Evolutionary conservation across 176 grass and related monocot species (phyloP).

Genomic region (Oryza officinalis): DNA sequence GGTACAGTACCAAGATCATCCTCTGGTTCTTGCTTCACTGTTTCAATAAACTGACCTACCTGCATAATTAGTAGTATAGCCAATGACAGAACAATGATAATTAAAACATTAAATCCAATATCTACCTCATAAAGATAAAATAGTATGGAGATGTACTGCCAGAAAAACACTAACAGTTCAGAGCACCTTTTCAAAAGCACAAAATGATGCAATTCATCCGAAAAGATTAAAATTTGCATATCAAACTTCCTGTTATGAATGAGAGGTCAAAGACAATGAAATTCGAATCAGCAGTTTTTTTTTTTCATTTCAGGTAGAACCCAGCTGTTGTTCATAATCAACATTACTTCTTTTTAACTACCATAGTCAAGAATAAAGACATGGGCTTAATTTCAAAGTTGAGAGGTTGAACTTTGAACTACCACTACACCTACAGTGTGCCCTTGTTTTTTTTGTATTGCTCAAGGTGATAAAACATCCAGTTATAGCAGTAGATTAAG

Average conservation of each 20-base stretch:
- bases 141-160: not conserved
- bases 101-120: not conserved
- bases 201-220: not conserved
- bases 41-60: constrained; percentile 61
- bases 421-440: not conserved
- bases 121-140: not conserved
- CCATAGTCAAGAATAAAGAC: too few relatives aligned
- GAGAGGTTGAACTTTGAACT: too few relatives aligned
- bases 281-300: not conserved
- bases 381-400: too few relatives aligned
- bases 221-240: not conserved
- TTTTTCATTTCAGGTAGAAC: not conserved
- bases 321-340: not conserved
- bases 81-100: constrained; percentile 7
- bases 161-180: not conserved
- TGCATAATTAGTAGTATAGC: constrained; percentile 34
- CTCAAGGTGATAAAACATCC: not conserved
- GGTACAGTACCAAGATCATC: constrained; percentile 37
- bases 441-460: not conserved
- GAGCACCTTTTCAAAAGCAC: not conserved
- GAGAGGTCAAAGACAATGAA: not conserved
- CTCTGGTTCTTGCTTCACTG: constrained; percentile 50
- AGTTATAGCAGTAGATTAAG: not conserved
- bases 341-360: too few relatives aligned
- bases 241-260: not conserved